These are phyloP conservation scores for Leucogyrophana mollusca DNA, from an alignment of 768 basidiomycete species.

Conservation along the genomic window DNA sequence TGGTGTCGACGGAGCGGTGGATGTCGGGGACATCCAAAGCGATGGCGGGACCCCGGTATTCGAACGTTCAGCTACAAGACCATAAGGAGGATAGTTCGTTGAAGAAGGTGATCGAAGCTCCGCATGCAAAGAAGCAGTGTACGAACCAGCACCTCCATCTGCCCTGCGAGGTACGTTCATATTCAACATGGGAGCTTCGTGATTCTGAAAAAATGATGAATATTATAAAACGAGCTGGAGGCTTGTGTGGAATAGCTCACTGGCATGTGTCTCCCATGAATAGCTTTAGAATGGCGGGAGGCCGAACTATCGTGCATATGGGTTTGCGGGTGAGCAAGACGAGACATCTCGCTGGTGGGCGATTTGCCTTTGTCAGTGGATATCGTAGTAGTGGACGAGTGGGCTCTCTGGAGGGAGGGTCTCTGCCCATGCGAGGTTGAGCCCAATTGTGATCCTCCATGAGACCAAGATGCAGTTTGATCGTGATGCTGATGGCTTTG, in stretches of 20 bases:
- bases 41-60: conserved; percentile 65
- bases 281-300: conserved; percentile 13
- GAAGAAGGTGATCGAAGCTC: conserved; percentile 18
- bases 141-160: conserved; percentile 10
- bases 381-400: conserved; percentile 18
- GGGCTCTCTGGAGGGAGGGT: conserved; percentile 28
- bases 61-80: conserved; percentile 46
- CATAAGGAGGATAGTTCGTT: conserved; percentile 22
- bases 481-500: conserved; percentile 15
- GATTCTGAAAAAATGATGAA: conserved; percentile 9
- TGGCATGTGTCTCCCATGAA: conserved; percentile 9
- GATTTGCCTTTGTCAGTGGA: conserved; percentile 24
- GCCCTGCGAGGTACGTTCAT: conserved; percentile 7
- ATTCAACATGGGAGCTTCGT: conserved; percentile 19
- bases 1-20: conserved; percentile 44
- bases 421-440: conserved; percentile 24
- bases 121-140: conserved; percentile 11
- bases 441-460: conserved; percentile 18
- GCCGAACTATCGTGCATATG: conserved; percentile 7
- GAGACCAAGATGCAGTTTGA: conserved; percentile 26
- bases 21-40: conserved; percentile 80
- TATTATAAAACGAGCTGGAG: background rate
- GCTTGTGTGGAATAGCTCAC: conserved; percentile 8
- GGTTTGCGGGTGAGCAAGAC: conserved; percentile 5
- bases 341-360: conserved; percentile 11